Evolutionary conservation across 805 yeast species (phyloP).

Genomic region (Priceomyces carsonii): DNA sequence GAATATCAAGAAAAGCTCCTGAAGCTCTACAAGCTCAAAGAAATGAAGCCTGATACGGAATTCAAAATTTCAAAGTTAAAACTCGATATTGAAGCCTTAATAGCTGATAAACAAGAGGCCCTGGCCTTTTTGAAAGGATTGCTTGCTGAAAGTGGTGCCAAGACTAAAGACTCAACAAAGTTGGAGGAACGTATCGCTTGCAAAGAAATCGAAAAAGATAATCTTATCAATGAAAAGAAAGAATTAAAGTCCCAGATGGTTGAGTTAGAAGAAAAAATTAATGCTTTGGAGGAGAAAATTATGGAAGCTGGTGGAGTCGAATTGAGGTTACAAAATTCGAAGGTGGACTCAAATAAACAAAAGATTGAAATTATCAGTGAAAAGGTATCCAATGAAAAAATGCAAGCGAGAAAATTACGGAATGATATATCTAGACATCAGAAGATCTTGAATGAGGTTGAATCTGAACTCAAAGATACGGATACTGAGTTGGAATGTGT

Average conservation of each 20-base stretch:
- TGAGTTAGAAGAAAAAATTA: conserved; percentile 57
- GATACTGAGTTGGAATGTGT: conserved; percentile 24
- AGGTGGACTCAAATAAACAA: conserved; percentile 73
- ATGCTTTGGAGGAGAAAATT: conserved; percentile 67
- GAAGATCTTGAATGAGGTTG: conserved; percentile 47
- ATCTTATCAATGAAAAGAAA: conserved; percentile 16
- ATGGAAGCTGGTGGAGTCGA: conserved; percentile 91
- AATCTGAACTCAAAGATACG: conserved; percentile 42
- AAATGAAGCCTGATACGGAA: conserved; percentile 71
- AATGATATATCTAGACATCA: conserved; percentile 60
- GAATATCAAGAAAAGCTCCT: conserved; percentile 60
- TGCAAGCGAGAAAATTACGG: conserved; percentile 58
- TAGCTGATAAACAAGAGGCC: conserved; percentile 52
- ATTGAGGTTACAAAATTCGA: conserved; percentile 74
- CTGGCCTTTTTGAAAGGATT: conserved; percentile 43
- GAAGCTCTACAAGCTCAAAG: conserved; percentile 58
- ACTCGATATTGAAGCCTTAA: conserved; percentile 65
- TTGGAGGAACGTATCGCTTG: conserved; percentile 42
- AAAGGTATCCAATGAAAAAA: conserved; percentile 56
- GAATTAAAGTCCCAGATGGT: conserved; percentile 54
- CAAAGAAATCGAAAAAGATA: conserved; percentile 22
- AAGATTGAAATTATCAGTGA: conserved; percentile 60
- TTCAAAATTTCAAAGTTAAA: conserved; percentile 55
- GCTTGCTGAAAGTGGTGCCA: conserved; percentile 37
- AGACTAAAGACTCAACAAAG: conserved; percentile 21